Percentiles rank a stretch among this genome's conserved stretches.
Conservation (phyloP, 192 early-diverging fungal species). For the Backusella tuberculispora region DNA sequence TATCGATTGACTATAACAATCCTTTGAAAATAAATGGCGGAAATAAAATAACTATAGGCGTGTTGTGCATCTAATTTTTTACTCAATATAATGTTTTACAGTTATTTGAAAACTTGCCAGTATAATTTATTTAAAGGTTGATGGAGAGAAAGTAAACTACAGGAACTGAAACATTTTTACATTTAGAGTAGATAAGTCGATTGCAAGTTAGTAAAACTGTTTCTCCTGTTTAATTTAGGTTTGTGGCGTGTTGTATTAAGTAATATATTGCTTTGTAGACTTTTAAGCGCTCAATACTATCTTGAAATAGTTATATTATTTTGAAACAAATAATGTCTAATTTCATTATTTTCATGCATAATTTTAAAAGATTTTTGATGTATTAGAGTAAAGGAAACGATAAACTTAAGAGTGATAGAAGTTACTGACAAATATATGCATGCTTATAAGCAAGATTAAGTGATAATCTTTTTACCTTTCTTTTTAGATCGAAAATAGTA, state of each 20-base stretch:
- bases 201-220: neutral
- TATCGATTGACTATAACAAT: neutral
- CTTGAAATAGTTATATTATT: neutral
- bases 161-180: neutral
- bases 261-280: neutral
- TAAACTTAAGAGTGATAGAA: too few relatives aligned
- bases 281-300: neutral
- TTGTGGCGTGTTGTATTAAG: slow-evolving; percentile 13
- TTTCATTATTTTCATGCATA: neutral
- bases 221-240: neutral
- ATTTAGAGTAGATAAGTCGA: neutral
- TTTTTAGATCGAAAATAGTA: too few relatives aligned
- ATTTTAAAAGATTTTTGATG: neutral
- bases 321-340: neutral
- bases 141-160: neutral
- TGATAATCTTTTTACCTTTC: too few relatives aligned
- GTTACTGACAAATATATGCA: too few relatives aligned
- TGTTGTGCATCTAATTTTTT: neutral
- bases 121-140: neutral
- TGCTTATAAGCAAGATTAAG: too few relatives aligned
- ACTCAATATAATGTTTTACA: neutral
- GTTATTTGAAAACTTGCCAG: neutral
- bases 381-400: neutral
- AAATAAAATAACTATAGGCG: neutral
- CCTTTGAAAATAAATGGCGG: neutral